These are phyloP conservation scores for Fusarium veterinarium DNA, from an alignment of 2,329 filamentous ascomycete species.

Conservation along the genomic window DNA sequence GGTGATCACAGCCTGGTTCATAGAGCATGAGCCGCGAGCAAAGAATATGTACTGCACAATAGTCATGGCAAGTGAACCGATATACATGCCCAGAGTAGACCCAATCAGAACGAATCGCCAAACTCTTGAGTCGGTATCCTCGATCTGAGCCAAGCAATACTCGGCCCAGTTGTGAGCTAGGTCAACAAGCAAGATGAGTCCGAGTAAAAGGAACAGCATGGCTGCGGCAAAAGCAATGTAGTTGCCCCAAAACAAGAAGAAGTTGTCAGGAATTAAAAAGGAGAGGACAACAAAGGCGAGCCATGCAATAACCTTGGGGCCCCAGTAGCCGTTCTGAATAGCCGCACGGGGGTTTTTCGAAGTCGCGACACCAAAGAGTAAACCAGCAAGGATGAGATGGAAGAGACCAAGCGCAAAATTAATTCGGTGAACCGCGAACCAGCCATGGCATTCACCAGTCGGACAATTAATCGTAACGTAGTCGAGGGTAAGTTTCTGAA, in stretches of 20 bases:
- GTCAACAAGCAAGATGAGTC: conserved; percentile 91
- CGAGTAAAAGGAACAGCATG: conserved; percentile 92
- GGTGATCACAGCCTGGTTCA: conserved; percentile 97
- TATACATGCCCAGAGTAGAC: conserved; percentile 93
- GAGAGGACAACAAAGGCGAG: conserved; percentile 86
- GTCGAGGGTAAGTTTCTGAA: conserved; percentile 90
- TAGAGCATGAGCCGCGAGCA: conserved; percentile 80
- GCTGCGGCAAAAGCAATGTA: conserved; percentile 90
- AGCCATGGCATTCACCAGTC: conserved; percentile 91
- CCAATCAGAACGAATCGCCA: conserved; percentile 92
- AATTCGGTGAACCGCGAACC: conserved; percentile 95
- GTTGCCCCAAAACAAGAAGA: conserved; percentile 96
- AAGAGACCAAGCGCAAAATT: conserved; percentile 97
- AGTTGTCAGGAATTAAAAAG: conserved; percentile 93
- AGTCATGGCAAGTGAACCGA: conserved; percentile 91
- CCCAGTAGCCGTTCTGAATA: conserved; percentile 99
- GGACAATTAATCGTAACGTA: conserved; percentile 96
- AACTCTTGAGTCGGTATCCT: conserved; percentile 82
- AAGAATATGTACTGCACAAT: conserved; percentile 98
- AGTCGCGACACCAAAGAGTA: conserved; percentile 86
- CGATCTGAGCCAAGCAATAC: conserved; percentile 93
- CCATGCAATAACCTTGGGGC: conserved; percentile 94
- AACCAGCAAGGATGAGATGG: conserved; percentile 85
- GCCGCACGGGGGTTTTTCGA: conserved; percentile 88
- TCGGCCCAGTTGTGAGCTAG: conserved; percentile 98